Conservation (phyloP, 2,329 filamentous ascomycete species). For the Stagonosporopsis rhizophila region DNA sequence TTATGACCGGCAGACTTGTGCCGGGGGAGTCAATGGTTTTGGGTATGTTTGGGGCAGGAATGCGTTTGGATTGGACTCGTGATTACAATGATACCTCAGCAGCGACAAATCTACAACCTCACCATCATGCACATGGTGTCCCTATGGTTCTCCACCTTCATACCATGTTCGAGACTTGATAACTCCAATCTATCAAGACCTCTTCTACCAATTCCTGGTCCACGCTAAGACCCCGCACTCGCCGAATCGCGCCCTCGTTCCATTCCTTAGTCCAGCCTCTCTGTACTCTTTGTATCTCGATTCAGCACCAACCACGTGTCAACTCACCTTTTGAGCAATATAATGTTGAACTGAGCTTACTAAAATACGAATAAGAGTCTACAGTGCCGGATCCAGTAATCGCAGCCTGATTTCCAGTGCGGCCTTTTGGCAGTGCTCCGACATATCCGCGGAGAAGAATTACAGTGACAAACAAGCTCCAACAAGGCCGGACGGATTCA, state of each 20-base stretch:
- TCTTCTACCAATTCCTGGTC: background rate
- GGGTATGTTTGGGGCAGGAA: background rate
- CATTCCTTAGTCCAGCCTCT: conserved; percentile 13
- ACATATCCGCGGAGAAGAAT: conserved; percentile 14
- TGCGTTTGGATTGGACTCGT: conserved; percentile 2
- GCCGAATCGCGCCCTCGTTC: conserved; percentile 1
- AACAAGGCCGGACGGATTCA: conserved; percentile 4
- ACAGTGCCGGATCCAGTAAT: background rate
- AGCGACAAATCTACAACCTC: background rate
- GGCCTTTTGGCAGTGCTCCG: background rate
- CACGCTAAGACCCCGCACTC: conserved; percentile 17
- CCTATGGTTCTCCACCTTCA: background rate
- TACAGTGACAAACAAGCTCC: conserved; percentile 18
- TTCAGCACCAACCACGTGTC: background rate
- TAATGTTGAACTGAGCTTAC: background rate
- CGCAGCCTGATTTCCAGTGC: background rate
- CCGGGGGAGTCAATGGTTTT: background rate
- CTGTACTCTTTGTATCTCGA: background rate
- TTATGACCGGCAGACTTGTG: background rate
- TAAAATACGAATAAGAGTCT: background rate
- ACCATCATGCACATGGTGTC: background rate
- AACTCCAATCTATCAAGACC: too few species aligned
- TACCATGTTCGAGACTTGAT: background rate
- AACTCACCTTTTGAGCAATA: background rate
- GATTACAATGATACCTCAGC: conserved; percentile 6